Conservation (phyloP, 2,329 filamentous ascomycete species). For the Fusarium redolens region DNA sequence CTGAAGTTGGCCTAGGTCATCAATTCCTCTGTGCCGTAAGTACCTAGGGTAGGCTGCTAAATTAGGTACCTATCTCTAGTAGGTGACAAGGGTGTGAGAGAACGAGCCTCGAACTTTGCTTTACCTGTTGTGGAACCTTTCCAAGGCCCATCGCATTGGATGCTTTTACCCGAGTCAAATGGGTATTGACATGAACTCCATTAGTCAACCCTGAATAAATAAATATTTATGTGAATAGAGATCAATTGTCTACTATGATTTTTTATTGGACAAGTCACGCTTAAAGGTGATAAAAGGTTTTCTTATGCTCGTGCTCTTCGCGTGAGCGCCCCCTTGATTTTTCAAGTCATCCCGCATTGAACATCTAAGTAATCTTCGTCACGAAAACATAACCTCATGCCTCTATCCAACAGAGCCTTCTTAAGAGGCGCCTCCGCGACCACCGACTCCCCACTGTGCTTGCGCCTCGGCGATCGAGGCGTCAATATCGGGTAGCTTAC, state of each 20-base stretch:
- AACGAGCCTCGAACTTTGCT: constrained; percentile 18
- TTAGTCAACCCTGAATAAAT: not conserved
- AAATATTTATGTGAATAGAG: not conserved
- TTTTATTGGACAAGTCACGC: not conserved
- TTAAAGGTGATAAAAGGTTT: not conserved
- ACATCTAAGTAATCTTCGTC: too few relatives aligned
- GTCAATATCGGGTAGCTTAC: not conserved
- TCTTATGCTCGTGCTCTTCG: not conserved
- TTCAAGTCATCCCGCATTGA: not conserved
- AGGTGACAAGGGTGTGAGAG: not conserved
- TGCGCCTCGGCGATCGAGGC: not conserved
- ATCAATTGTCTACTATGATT: not conserved
- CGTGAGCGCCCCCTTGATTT: not conserved
- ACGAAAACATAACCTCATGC: not conserved
- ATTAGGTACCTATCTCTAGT: not conserved
- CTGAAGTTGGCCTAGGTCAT: constrained; percentile 6
- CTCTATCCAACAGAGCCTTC: not conserved
- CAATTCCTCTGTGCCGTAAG: not conserved
- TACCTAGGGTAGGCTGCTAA: not conserved
- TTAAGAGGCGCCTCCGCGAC: not conserved
- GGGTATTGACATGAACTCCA: not conserved
- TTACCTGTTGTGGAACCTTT: constrained; percentile 16
- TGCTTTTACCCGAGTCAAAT: not conserved
- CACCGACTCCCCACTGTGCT: not conserved
- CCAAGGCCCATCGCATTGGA: not conserved